Evolutionary conservation across 768 basidiomycete genomes (phyloP), one percentile per base, ranked within the genome.

Genomic region (Infundibulicybe gibba): DNA sequence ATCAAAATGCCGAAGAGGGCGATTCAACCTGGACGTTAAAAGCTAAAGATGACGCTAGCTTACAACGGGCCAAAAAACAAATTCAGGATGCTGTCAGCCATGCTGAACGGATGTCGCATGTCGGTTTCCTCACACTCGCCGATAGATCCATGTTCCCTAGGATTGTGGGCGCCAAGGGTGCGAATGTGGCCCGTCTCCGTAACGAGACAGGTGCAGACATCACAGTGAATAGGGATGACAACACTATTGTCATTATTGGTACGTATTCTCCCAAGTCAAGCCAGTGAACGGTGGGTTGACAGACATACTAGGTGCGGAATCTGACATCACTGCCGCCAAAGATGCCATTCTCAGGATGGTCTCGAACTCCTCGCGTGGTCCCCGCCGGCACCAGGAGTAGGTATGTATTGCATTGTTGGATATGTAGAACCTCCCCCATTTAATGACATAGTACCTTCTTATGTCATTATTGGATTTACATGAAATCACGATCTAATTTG

Each of bases 121-220:
- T 90, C 53, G 93, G 90, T 8, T 92, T 88, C 76, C 74, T 95
- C 47, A 93, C 87, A 8, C 72, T 95, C 35, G 70, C 81, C 34
- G 87, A 93, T 61, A 83, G 92, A 52, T 80, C 85, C 32, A 77
- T 78, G 31, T 97, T 97, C 81, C 94, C 94, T 12, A 77, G 91
- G 54, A 94, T 97, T 55, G 92, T 97, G 51, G 94, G 94, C 33
- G 69, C 86, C 10, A 95, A 94, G 68, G 94, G 94, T 44, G 72
- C 91, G 20, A 97, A 92, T 56, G 89, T 97, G 43, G 77, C 87
- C 44, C 87, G 94, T 41, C 77, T 97, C 44, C 83, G 94, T 46
- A 79, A 78, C 43, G 92, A 93, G 67, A 95, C 89, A 44, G 90
- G 91, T 35, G 88, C 94, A 45, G 92, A 95, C 60, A 93, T 97